Conservation (phyloP, 805 yeast species). For the Yamadazyma kitorensis region DNA sequence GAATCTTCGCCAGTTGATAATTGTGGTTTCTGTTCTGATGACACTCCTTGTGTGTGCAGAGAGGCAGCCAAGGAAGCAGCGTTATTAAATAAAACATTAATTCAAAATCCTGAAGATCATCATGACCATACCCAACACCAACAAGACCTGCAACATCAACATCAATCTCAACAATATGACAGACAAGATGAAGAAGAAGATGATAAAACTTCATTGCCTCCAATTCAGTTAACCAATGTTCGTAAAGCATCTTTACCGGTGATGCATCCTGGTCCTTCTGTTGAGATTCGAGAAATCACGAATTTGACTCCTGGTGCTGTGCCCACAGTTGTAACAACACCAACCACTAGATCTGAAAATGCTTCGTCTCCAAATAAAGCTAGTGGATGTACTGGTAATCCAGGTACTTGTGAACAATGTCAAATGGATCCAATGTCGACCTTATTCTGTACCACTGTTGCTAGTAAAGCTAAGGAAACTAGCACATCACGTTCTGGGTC, state of each 20-base stretch:
- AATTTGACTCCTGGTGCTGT: constrained; percentile 39
- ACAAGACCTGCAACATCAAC: no score
- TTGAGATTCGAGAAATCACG: constrained; percentile 46
- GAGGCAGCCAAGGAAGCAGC: constrained; percentile 64
- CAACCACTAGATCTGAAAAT: constrained; percentile 8
- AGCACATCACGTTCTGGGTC: constrained; percentile 1
- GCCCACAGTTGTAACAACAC: constrained; percentile 27
- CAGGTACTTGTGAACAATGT: constrained; percentile 84
- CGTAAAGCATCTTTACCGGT: constrained; percentile 49
- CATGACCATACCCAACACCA: no score
- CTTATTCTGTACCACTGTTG: constrained; percentile 82
- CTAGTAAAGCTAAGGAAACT: constrained; percentile 44
- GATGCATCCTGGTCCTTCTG: constrained; percentile 62
- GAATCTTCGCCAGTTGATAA: constrained; percentile 59
- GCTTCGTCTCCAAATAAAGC: constrained; percentile 9
- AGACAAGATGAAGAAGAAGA: constrained; percentile 33
- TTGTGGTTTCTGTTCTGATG: constrained; percentile 94
- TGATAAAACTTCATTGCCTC: constrained; percentile 39
- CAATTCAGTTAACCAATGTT: constrained; percentile 29
- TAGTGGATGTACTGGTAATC: constrained; percentile 75
- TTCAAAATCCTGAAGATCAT: constrained; percentile 5
- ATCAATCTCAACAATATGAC: no score
- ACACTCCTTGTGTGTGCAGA: constrained; percentile 87
- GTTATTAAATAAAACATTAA: constrained; percentile 27
- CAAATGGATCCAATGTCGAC: constrained; percentile 86